Evolutionary conservation across 768 basidiomycete species (phyloP).

Genomic region (Pleurotus tuber-regium): DNA sequence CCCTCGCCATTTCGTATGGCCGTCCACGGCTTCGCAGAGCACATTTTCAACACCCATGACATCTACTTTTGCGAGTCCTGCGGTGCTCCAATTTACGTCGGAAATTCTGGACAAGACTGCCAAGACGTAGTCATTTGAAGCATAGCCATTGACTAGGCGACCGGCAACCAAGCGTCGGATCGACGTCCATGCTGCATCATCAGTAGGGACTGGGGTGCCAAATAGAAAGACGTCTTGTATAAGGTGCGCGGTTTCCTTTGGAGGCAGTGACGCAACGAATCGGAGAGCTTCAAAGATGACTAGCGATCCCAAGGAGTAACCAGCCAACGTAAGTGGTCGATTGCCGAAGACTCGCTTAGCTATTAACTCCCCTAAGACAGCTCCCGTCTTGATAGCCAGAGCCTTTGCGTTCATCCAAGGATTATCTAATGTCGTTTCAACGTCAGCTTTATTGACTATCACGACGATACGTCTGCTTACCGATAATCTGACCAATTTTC

Average conservation of each 20-base stretch:
- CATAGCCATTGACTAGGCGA: slow-evolving; percentile 54
- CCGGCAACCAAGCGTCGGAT: slow-evolving; percentile 49
- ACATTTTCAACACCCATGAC: slow-evolving; percentile 55
- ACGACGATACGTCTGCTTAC: slow-evolving; percentile 24
- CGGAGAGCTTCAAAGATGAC: slow-evolving; percentile 57
- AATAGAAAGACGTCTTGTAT: slow-evolving; percentile 56
- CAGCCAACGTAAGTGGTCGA: slow-evolving; percentile 52
- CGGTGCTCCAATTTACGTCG: slow-evolving; percentile 45
- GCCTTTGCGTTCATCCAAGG: slow-evolving; percentile 58
- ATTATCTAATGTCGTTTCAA: slow-evolving; percentile 37
- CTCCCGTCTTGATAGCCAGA: slow-evolving; percentile 51
- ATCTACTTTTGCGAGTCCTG: slow-evolving; percentile 46
- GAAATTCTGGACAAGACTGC: slow-evolving; percentile 49
- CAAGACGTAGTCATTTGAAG: slow-evolving; percentile 50
- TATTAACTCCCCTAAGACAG: slow-evolving; percentile 50
- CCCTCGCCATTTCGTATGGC: slow-evolving; percentile 48
- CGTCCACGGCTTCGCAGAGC: slow-evolving; percentile 42
- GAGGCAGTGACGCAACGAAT: slow-evolving; percentile 41
- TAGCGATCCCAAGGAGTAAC: slow-evolving; percentile 54
- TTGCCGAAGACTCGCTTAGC: slow-evolving; percentile 49
- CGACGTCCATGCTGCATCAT: slow-evolving; percentile 40
- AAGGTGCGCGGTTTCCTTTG: slow-evolving; percentile 41
- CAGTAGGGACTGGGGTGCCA: slow-evolving; percentile 45
- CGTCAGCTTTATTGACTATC: not conserved
- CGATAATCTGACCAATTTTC: slow-evolving; percentile 53